phyloP scores from a whole-genome alignment of 257 asterid genomes.

The Ophiorrhiza pumila region DNA sequence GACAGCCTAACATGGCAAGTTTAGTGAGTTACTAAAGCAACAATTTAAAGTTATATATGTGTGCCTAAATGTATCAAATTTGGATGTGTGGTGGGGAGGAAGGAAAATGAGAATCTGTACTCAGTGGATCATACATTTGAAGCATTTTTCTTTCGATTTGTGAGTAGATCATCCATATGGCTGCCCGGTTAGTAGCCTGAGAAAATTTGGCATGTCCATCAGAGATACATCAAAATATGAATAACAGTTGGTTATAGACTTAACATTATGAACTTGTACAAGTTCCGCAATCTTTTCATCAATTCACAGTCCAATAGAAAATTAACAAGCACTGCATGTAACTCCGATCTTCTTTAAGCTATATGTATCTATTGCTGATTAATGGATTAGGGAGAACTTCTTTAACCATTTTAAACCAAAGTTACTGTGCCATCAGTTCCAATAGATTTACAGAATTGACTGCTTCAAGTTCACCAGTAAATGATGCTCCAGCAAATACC shows the following conservation, averaged over 20 bases:
- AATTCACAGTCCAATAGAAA: background rate
- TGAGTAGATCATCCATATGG: constrained; percentile 34
- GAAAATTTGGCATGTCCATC: background rate
- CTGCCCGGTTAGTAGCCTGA: constrained; percentile 38
- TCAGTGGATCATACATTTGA: constrained; percentile 26
- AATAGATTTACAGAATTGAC: constrained; percentile 59
- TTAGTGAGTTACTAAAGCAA: background rate
- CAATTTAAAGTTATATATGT: background rate
- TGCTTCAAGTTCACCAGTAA: constrained; percentile 74
- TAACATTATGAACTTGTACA: background rate
- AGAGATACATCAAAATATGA: background rate
- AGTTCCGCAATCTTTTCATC: background rate
- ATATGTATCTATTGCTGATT: background rate
- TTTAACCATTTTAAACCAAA: background rate
- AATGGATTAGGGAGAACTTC: too few relatives aligned
- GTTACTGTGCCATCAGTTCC: background rate
- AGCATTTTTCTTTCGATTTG: constrained; percentile 41
- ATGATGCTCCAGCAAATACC: constrained; percentile 84
- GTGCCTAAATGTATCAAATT: background rate
- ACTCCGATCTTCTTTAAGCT: background rate
- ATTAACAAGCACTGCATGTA: background rate
- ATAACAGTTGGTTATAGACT: background rate
- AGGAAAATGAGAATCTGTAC: background rate
- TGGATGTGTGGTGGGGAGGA: too few relatives aligned
- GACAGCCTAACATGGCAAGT: constrained; percentile 49